Percentiles rank a stretch among this genome's conserved stretches.
These are phyloP conservation scores for Haplosporangium sp. DNA, from an alignment of 371 early-diverging fungal species.

Conservation along the genomic window DNA sequence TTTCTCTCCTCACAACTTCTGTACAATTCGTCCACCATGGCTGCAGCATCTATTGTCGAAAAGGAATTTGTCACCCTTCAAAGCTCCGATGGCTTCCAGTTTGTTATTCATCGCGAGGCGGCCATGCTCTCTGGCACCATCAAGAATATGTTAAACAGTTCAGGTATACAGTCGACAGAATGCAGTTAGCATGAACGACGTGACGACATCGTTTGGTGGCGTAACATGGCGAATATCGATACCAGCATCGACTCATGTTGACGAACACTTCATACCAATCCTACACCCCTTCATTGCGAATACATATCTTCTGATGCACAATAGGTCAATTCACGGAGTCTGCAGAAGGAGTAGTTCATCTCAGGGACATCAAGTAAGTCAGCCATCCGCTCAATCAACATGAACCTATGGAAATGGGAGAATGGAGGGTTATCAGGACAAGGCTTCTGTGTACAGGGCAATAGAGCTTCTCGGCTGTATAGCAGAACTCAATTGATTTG, in stretches of 20 bases:
- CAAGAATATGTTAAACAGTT: conserved; percentile 90
- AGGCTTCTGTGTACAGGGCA: background rate
- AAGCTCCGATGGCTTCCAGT: conserved; percentile 91
- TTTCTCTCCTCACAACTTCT: background rate
- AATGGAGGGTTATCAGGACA: background rate
- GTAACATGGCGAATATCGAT: conserved; percentile 1
- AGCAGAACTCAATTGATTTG: background rate
- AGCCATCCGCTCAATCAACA: background rate
- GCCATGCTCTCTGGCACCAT: conserved; percentile 94
- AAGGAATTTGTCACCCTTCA: conserved; percentile 79
- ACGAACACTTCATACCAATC: background rate
- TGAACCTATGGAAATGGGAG: background rate
- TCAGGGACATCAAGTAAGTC: conserved; percentile 91
- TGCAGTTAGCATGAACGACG: background rate
- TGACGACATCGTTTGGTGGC: conserved; percentile 23
- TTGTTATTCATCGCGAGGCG: conserved; percentile 87
- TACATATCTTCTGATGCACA: background rate
- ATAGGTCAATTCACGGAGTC: conserved; percentile 93
- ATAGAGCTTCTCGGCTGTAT: background rate
- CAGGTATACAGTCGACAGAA: conserved; percentile 60
- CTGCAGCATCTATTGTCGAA: conserved; percentile 21
- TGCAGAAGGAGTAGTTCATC: conserved; percentile 83
- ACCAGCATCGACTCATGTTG: background rate
- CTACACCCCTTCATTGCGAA: background rate
- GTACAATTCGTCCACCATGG: conserved; percentile 6